Conservation (phyloP, 148 eudicot species). For the Rheum nobile region DNA sequence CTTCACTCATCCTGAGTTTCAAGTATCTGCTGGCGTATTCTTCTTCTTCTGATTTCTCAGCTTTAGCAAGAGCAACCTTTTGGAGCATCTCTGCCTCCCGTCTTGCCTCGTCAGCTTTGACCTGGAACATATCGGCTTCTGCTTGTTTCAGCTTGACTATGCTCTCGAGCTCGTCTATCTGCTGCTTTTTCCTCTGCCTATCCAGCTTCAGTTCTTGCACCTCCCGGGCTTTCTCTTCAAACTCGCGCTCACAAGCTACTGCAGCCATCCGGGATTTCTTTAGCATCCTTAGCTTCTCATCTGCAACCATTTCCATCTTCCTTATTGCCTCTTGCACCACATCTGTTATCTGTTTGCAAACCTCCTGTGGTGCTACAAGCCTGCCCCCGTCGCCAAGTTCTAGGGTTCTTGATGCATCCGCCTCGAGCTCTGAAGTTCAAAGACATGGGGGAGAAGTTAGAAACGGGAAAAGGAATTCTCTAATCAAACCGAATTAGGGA, state of each 20-base stretch:
- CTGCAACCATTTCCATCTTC: constrained; percentile 57
- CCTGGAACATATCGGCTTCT: constrained; percentile 61
- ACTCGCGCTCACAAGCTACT: constrained; percentile 37
- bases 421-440: constrained; percentile 22
- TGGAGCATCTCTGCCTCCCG: constrained; percentile 52
- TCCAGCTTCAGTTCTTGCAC: constrained; percentile 40
- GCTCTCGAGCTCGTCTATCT: constrained; percentile 51
- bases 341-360: constrained; percentile 44
- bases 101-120: constrained; percentile 48
- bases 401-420: constrained; percentile 25
- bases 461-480: background rate
- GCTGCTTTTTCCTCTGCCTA: constrained; percentile 34
- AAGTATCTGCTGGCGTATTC: constrained; percentile 41
- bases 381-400: constrained; percentile 27
- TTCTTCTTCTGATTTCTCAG: constrained; percentile 44
- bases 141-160: constrained; percentile 51
- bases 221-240: constrained; percentile 45
- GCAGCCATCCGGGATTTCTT: constrained; percentile 36
- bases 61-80: constrained; percentile 41
- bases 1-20: constrained; percentile 43
- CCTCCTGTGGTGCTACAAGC: constrained; percentile 47
- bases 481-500: too few species aligned
- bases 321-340: constrained; percentile 49
- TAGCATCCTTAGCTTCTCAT: constrained; percentile 41
- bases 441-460: background rate